Evolutionary conservation across 768 basidiomycete species (phyloP), one percentile per base, ranked within the genome.

Genomic region (Bullera alba): DNA sequence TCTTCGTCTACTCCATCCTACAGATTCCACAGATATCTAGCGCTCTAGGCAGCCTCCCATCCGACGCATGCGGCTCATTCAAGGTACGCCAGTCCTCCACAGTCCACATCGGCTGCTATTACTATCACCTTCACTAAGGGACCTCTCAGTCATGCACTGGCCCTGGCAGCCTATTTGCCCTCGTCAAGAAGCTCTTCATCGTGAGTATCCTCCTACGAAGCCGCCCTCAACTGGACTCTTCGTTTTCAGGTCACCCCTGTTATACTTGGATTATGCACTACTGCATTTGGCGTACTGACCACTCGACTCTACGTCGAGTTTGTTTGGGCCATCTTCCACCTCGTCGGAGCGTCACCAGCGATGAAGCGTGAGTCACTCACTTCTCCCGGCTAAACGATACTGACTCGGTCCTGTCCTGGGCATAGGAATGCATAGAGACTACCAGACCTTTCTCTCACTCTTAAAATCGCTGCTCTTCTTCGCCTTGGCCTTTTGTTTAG

Each of bases 401-500:
- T 51, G 29, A 51, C 14, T 15, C 19, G 14, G n/a, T 17, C 16
- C 15, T 16, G 23, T 7, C 26, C n/a, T 26, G 16, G 4, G 8
- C 5, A 17, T 28, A 65, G 63, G 49, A 10, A 56, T 60, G 43
- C 64, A 66, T 37, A 42, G 60, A 21, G 45, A 59, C 7, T 66
- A 66, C 38, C 61, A 66, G 43, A 62, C 50, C 10, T 48, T 66
- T 35, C 48, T 66, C 35, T 54, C 56, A 12, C 44, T 66, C 0
- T 49, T 66, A 30, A 66, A 66, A 47, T 48, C 63, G 43, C 37
- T 61, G 4, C 32, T 66, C 17, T 66, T 60, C 50, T 66, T 61
- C 50, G 58, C 53, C 7, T 26, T 61, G 19, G 53, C 61, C 5
- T 66, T 63, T 42, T 66, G 64, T 41, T 42, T 58, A 1, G 60